phyloP scores from a whole-genome alignment of 176 grass and related monocot species.

The Bothriochloa decipiens region DNA sequence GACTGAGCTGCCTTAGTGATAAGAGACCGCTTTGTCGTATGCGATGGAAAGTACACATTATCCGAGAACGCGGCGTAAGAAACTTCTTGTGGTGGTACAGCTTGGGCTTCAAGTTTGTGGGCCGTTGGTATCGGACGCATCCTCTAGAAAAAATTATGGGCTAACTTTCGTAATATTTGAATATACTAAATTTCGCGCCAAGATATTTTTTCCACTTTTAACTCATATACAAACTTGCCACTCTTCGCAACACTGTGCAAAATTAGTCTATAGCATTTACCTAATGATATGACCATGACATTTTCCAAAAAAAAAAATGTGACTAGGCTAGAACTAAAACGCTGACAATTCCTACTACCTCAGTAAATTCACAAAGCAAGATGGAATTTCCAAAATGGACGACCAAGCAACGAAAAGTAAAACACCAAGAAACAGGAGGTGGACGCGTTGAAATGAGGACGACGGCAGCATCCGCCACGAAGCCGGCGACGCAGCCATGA shows the following conservation, averaged over 20 bases:
- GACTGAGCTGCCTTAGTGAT: no score
- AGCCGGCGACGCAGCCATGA: background rate
- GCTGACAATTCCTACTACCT: background rate
- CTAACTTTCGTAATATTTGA: background rate
- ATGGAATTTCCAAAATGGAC: no score
- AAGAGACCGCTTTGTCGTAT: background rate
- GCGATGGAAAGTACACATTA: background rate
- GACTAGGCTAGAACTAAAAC: background rate
- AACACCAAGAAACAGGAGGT: no score
- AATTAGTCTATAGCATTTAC: background rate
- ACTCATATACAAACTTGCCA: background rate
- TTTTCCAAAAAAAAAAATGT: background rate
- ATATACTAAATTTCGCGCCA: background rate
- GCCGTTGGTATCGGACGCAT: rapidly evolving
- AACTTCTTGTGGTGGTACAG: background rate
- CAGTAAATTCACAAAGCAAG: no score
- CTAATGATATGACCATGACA: background rate
- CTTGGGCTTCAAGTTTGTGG: background rate
- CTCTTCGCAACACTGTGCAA: background rate
- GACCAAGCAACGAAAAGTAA: no score
- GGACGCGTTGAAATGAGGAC: background rate
- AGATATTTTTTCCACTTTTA: background rate
- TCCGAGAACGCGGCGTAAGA: background rate
- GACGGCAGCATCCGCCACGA: background rate
- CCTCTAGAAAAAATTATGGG: background rate